phyloP scores from a whole-genome alignment of 2,329 filamentous ascomycete genomes.

The Epichloe festucae region DNA sequence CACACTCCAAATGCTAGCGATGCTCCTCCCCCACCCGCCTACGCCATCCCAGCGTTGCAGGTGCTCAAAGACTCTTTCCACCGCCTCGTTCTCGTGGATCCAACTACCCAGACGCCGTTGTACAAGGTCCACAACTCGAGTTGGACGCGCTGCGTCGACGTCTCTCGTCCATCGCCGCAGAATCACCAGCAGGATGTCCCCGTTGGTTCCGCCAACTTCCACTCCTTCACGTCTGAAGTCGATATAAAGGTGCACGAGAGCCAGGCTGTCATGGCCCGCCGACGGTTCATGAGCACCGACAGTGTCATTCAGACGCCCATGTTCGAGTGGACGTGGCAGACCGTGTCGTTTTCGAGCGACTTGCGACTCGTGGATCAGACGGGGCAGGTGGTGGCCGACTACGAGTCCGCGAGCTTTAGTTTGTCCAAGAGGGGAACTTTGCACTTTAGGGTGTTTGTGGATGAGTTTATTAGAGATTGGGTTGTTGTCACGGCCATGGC shows the following conservation, averaged over 20 bases:
- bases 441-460: not conserved
- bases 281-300: not conserved
- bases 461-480: not conserved
- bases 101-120: not conserved
- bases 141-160: not conserved
- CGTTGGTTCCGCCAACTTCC: not conserved
- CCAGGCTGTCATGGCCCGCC: not conserved
- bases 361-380: not conserved
- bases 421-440: not conserved
- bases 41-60: not conserved
- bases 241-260: not conserved
- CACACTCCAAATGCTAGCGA: not conserved
- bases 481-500: not conserved
- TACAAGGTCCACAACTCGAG: not conserved
- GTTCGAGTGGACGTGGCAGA: not conserved
- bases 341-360: not conserved
- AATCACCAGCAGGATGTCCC: not conserved
- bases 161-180: not conserved
- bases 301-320: not conserved
- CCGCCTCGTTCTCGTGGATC: not conserved
- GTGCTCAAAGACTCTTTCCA: not conserved
- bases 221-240: not conserved
- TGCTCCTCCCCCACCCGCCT: not conserved
- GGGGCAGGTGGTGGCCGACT: not conserved
- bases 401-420: not conserved